A percentile compares a stretch with the other conserved stretches of the same genome.
These are phyloP conservation scores for Epithemia pelagica DNA, from an alignment of 108 stramenopile species.

Conservation along the genomic window DNA sequence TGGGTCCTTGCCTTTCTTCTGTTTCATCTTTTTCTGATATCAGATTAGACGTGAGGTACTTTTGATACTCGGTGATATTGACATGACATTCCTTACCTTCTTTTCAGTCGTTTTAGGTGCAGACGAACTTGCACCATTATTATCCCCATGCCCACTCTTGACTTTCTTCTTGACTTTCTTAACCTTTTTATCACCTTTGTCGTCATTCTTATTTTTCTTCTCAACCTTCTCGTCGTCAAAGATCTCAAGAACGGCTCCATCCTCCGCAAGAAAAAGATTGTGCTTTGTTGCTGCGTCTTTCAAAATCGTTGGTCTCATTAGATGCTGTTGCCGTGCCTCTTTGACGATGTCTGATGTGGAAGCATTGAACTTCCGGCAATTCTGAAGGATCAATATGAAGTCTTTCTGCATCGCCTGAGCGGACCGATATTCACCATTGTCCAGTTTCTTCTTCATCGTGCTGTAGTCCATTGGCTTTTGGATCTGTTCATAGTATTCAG, in stretches of 20 bases:
- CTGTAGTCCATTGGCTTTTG: constrained; percentile 81
- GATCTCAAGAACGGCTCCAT: constrained; percentile 69
- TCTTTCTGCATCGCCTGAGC: constrained; percentile 87
- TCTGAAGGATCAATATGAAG: constrained; percentile 71
- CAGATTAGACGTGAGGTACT: no score
- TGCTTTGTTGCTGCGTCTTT: constrained; percentile 68
- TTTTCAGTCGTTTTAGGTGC: neutral
- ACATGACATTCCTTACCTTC: neutral
- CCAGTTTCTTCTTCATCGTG: constrained; percentile 77
- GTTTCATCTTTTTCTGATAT: constrained; percentile 8
- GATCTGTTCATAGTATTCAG: constrained; percentile 85
- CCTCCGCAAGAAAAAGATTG: constrained; percentile 71
- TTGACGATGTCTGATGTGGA: constrained; percentile 77
- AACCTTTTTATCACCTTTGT: constrained; percentile 23
- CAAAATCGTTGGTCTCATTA: constrained; percentile 59
- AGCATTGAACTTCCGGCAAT: constrained; percentile 76
- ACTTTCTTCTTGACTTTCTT: constrained; percentile 2
- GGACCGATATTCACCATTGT: constrained; percentile 77
- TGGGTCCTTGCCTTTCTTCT: constrained; percentile 9
- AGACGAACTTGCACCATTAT: no score
- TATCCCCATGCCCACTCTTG: no score
- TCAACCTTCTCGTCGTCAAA: constrained; percentile 35
- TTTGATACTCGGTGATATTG: no score
- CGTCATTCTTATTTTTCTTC: constrained; percentile 14
- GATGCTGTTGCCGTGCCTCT: constrained; percentile 64